A percentile compares a stretch with the other conserved stretches of the same genome.
These are phyloP conservation scores for Lycium ferocissimum DNA, from an alignment of 257 asterid species.

Conservation along the genomic window DNA sequence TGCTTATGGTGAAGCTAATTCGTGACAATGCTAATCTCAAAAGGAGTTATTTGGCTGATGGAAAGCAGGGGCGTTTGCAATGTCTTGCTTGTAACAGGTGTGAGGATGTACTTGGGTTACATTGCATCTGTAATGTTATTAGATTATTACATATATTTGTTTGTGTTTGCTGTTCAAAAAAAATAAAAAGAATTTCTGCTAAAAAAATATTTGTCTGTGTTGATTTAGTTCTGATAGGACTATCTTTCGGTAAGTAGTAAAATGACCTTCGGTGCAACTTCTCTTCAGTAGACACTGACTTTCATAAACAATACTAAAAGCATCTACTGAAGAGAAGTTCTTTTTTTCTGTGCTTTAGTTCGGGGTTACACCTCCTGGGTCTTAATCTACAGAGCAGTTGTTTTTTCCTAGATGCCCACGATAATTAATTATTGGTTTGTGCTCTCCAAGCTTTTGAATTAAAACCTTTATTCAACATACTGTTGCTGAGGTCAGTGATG, in stretches of 20 bases:
- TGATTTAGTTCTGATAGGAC: slow-evolving; percentile 15
- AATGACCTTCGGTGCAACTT: background rate
- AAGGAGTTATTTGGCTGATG: slow-evolving; percentile 32
- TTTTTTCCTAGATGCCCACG: background rate
- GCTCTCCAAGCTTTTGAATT: background rate
- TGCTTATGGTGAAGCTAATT: slow-evolving; percentile 25
- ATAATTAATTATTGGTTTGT: background rate
- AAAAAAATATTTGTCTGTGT: background rate
- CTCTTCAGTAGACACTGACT: background rate
- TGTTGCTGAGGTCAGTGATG: background rate
- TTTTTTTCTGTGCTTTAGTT: background rate
- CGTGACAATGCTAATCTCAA: slow-evolving; percentile 23
- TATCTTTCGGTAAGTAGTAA: background rate
- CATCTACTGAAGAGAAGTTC: background rate
- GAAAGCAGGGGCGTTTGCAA: slow-evolving; percentile 34
- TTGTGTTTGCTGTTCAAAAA: no score
- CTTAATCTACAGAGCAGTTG: background rate
- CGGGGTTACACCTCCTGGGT: background rate
- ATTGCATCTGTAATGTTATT: background rate
- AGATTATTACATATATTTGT: no score
- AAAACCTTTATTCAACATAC: background rate
- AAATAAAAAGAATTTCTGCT: no score
- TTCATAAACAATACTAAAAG: background rate
- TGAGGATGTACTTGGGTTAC: slow-evolving; percentile 1
- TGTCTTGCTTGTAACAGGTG: slow-evolving; percentile 36